Evolutionary conservation across 305 asterid species (phyloP).

Genomic region (Fraxinus xanthoxyloides): DNA sequence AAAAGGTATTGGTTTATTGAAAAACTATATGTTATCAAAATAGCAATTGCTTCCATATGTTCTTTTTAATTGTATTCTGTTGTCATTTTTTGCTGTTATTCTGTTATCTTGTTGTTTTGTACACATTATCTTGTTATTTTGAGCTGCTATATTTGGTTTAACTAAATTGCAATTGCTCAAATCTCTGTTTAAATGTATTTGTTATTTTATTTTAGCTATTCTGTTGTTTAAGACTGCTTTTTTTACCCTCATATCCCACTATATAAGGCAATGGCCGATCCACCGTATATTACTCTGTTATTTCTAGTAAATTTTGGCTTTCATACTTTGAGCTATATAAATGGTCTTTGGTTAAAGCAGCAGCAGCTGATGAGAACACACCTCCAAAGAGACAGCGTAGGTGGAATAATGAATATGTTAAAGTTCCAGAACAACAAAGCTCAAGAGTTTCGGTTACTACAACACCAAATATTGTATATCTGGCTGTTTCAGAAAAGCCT

Average conservation of each 20-base stretch:
- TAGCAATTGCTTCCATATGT: background rate
- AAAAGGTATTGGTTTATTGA: background rate
- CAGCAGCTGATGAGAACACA: background rate
- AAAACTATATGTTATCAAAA: background rate
- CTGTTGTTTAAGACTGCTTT: background rate
- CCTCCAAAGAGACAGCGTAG: slow-evolving; percentile 57
- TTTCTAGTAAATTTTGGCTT: background rate
- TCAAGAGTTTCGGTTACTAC: slow-evolving; percentile 29
- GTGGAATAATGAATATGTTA: slow-evolving; percentile 57
- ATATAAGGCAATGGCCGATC: background rate
- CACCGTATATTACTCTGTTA: background rate
- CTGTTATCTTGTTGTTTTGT: background rate
- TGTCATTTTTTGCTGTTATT: background rate
- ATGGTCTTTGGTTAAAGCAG: background rate
- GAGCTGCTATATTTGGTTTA: background rate
- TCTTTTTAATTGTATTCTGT: background rate
- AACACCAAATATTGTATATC: slow-evolving; percentile 45
- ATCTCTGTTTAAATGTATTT: background rate
- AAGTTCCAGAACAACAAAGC: slow-evolving; percentile 46
- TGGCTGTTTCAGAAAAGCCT: slow-evolving; percentile 38
- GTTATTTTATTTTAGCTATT: background rate
- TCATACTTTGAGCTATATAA: background rate
- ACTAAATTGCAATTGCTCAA: background rate
- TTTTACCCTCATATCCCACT: background rate
- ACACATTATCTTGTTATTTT: background rate